phyloP scores from a whole-genome alignment of 257 asterid species.

The Ocimum tenuiflorum region DNA sequence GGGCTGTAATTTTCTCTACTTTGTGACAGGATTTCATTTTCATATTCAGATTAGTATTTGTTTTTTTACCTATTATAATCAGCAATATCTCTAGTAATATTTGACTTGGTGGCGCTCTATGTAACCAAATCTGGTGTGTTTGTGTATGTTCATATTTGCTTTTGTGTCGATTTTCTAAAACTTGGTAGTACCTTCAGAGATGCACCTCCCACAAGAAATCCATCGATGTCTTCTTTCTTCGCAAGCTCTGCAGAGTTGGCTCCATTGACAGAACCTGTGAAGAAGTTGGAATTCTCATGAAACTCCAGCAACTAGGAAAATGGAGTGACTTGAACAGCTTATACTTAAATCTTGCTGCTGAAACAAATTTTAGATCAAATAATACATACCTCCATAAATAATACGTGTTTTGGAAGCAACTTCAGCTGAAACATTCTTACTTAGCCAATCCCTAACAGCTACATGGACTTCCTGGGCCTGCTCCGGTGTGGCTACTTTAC shows the following conservation, averaged over 20 bases:
- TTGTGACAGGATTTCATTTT: too few species aligned
- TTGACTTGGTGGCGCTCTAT: too few species aligned
- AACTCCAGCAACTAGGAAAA: not conserved
- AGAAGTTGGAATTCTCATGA: not conserved
- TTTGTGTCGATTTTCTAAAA: too few species aligned
- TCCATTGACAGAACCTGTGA: constrained; percentile 87
- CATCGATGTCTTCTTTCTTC: constrained; percentile 65
- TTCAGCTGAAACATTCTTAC: constrained; percentile 75
- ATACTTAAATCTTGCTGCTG: not conserved
- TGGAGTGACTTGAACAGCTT: not conserved
- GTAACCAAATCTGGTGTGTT: too few species aligned
- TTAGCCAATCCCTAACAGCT: constrained; percentile 93
- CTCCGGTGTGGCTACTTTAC: constrained; percentile 96
- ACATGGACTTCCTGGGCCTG: constrained; percentile 99
- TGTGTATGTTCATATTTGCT: too few species aligned
- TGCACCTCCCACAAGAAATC: constrained; percentile 89
- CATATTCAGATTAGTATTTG: too few species aligned
- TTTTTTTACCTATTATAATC: too few species aligned
- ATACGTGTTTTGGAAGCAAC: constrained; percentile 89
- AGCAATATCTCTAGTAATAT: too few species aligned
- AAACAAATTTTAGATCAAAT: not conserved
- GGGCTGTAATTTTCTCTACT: too few species aligned
- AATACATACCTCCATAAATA: constrained; percentile 79
- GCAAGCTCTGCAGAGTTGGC: constrained; percentile 89
- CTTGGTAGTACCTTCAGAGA: constrained; percentile 72